phyloP scores from a whole-genome alignment of 345 rosid species.

The Eucalyptus paniculata region DNA sequence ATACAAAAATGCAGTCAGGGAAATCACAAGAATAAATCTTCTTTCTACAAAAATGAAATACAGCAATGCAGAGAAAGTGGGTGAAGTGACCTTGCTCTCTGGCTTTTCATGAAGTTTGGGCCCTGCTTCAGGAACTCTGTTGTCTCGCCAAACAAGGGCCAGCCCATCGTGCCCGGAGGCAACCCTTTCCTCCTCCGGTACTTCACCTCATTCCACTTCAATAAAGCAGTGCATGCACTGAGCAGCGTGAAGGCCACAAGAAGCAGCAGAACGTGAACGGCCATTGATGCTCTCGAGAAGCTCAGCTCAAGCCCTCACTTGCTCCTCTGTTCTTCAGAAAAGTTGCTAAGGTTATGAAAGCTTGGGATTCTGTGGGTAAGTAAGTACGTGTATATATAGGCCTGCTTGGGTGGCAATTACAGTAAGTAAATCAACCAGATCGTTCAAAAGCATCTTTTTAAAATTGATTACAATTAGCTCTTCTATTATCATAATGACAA shows the following conservation, averaged over 20 bases:
- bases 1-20: background rate
- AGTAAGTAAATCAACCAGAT: background rate
- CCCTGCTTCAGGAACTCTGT: slow-evolving; percentile 69
- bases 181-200: slow-evolving; percentile 43
- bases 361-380: background rate
- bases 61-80: background rate
- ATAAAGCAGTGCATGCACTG: slow-evolving; percentile 39
- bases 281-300: slow-evolving; percentile 20
- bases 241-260: slow-evolving; percentile 10
- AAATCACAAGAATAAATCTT: background rate
- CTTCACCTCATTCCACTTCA: slow-evolving; percentile 63
- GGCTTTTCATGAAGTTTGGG: slow-evolving; percentile 67
- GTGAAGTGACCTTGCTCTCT: slow-evolving; percentile 38
- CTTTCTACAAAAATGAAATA: background rate
- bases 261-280: slow-evolving; percentile 16
- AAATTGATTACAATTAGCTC: background rate
- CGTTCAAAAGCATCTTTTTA: background rate
- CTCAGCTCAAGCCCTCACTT: background rate
- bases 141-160: slow-evolving; percentile 85
- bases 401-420: background rate
- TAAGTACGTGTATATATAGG: background rate
- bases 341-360: background rate
- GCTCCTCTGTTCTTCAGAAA: background rate
- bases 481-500: background rate
- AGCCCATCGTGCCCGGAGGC: slow-evolving; percentile 94